These are phyloP conservation scores for Thielaviopsis populi DNA, from an alignment of 2,329 filamentous ascomycete genomes.

Conservation along the genomic window DNA sequence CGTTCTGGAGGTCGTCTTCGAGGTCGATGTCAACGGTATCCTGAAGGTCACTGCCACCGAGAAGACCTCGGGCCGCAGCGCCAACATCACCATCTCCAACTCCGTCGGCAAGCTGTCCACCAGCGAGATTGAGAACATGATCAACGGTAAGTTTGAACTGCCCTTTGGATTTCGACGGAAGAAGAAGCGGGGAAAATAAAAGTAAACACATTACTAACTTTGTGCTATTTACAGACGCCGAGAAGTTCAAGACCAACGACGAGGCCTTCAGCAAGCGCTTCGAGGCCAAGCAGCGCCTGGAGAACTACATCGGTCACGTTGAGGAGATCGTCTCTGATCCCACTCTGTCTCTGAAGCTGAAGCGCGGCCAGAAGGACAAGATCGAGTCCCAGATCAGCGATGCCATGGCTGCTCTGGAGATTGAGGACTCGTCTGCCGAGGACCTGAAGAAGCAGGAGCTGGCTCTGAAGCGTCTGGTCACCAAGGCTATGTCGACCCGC, in stretches of 20 bases:
- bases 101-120: constrained; percentile 96
- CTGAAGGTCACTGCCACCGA: constrained; percentile 98
- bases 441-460: constrained; percentile 99
- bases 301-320: constrained; percentile 95
- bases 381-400: constrained; percentile 94
- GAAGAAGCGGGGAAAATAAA: not conserved
- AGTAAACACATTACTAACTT: constrained; percentile 11
- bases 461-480: constrained; percentile 91
- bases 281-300: constrained; percentile 96
- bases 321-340: constrained; percentile 99
- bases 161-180: not conserved
- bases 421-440: constrained; percentile 80
- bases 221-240: constrained; percentile 47
- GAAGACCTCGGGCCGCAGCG: constrained; percentile 93
- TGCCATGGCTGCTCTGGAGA: constrained; percentile 92
- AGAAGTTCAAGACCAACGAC: constrained; percentile 96
- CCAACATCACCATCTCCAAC: constrained; percentile 99
- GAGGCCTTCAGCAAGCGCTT: constrained; percentile 99
- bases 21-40: constrained; percentile 99
- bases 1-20: constrained; percentile 94
- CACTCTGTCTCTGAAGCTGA: constrained; percentile 88
- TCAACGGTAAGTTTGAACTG: constrained; percentile 46
- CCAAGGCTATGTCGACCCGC: constrained; percentile 92
- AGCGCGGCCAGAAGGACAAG: constrained; percentile 99
- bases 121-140: constrained; percentile 94